phyloP scores from a whole-genome alignment of 768 basidiomycete genomes.

The Xerocomellus intermedius region DNA sequence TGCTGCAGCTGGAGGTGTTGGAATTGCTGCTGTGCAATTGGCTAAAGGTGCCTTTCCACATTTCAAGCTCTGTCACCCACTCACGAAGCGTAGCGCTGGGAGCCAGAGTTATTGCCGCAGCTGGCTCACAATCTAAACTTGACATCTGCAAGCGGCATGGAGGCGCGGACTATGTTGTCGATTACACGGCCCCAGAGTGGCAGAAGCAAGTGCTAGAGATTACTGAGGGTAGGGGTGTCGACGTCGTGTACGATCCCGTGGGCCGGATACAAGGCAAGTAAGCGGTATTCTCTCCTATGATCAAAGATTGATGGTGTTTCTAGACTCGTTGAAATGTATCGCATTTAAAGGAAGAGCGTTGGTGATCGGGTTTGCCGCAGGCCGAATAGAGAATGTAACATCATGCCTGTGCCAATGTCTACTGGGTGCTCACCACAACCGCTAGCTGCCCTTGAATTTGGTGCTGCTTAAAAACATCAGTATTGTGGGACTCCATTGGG shows the following conservation, averaged over 20 bases:
- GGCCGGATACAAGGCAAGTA: conserved; percentile 65
- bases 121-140: conserved; percentile 75
- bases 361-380: conserved; percentile 71
- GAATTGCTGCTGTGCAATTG: conserved; percentile 87
- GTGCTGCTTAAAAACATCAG: conserved; percentile 85
- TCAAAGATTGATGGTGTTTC: neutral
- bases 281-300: neutral
- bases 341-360: conserved; percentile 92
- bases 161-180: conserved; percentile 78
- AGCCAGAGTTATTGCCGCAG: conserved; percentile 93
- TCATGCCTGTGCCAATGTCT: neutral
- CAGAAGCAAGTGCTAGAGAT: conserved; percentile 85
- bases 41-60: conserved; percentile 65
- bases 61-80: neutral
- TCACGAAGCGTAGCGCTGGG: conserved; percentile 60
- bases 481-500: conserved; percentile 86
- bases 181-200: conserved; percentile 81
- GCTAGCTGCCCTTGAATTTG: conserved; percentile 77
- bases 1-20: conserved; percentile 95
- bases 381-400: conserved; percentile 23
- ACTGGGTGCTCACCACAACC: conserved; percentile 1
- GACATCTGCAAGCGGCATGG: conserved; percentile 72
- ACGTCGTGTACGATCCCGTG: conserved; percentile 86
- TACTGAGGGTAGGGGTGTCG: conserved; percentile 81
- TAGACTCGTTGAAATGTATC: conserved; percentile 87